Conservation (phyloP, 2,329 filamentous ascomycete species). For the Seiridium cupressi region DNA sequence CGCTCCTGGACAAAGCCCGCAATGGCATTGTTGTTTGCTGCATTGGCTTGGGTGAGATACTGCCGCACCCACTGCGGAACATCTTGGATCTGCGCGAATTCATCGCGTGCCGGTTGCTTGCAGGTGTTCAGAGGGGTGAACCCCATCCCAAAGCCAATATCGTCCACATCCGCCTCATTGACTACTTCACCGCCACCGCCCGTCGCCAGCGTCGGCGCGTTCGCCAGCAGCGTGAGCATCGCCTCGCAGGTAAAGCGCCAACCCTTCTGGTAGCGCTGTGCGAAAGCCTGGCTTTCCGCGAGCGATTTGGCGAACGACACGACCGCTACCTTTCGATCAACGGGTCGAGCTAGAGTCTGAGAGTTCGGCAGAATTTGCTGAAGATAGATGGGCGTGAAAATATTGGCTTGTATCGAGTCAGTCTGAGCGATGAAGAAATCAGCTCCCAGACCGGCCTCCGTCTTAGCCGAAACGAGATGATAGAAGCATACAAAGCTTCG, state of each 20-base stretch:
- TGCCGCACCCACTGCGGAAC: constrained; percentile 81
- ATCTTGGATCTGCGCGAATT: constrained; percentile 81
- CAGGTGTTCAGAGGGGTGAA: constrained; percentile 94
- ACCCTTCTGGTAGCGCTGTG: constrained; percentile 77
- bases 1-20: constrained; percentile 67
- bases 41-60: constrained; percentile 76
- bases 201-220: constrained; percentile 69
- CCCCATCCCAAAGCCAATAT: constrained; percentile 90
- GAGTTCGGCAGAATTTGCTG: constrained; percentile 85
- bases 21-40: constrained; percentile 68
- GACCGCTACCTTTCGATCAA: constrained; percentile 91
- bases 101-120: constrained; percentile 70
- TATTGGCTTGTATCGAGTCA: constrained; percentile 75
- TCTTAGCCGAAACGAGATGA: constrained; percentile 78
- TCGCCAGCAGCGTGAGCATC: constrained; percentile 85
- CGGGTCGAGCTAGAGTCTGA: constrained; percentile 79
- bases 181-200: constrained; percentile 73
- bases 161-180: constrained; percentile 87
- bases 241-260: constrained; percentile 89
- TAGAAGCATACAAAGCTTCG: constrained; percentile 91
- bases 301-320: constrained; percentile 92
- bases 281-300: constrained; percentile 81
- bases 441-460: constrained; percentile 79
- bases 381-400: constrained; percentile 85
- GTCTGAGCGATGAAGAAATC: constrained; percentile 88